phyloP scores from a whole-genome alignment of 2,329 filamentous ascomycete species.

The Xylariaceae sp. region DNA sequence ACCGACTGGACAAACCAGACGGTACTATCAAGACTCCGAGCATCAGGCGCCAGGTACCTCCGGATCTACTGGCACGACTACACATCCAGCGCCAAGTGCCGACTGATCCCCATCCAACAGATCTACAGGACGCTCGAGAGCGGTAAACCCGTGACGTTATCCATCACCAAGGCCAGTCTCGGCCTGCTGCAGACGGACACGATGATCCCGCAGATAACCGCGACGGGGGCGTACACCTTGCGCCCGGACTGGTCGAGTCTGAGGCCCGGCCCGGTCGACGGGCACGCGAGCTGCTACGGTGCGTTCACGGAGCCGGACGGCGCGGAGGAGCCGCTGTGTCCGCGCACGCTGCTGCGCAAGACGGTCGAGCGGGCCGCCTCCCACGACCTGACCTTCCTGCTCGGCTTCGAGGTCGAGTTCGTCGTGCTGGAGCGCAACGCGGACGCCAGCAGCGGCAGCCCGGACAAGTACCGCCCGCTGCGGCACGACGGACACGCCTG shows the following conservation, averaged over 20 bases:
- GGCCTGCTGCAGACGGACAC: constrained; percentile 70
- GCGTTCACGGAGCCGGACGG: constrained; percentile 65
- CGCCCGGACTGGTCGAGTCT: constrained; percentile 68
- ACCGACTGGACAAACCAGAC: constrained; percentile 36
- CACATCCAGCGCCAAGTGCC: constrained; percentile 67
- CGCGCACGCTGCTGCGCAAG: constrained; percentile 63
- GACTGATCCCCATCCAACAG: constrained; percentile 67
- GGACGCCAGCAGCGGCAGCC: constrained; percentile 28
- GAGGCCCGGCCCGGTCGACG: constrained; percentile 57
- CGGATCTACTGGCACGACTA: constrained; percentile 80
- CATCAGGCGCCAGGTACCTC: constrained; percentile 62
- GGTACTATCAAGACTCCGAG: constrained; percentile 34
- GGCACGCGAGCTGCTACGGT: constrained; percentile 67
- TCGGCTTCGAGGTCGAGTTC: constrained; percentile 85
- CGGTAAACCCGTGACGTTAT: constrained; percentile 51
- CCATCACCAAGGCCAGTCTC: constrained; percentile 66
- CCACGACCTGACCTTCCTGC: constrained; percentile 59
- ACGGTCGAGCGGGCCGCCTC: constrained; percentile 55
- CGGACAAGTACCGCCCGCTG: constrained; percentile 45
- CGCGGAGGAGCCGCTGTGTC: constrained; percentile 58
- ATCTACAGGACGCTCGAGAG: constrained; percentile 52
- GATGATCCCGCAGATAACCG: constrained; percentile 54
- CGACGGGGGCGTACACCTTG: constrained; percentile 68
- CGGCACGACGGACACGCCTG: constrained; percentile 70
- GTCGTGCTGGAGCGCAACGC: constrained; percentile 62